Base-by-base conservation (phyloP, 345 rosid genomes). In the Erucastrum elatum region DNA sequence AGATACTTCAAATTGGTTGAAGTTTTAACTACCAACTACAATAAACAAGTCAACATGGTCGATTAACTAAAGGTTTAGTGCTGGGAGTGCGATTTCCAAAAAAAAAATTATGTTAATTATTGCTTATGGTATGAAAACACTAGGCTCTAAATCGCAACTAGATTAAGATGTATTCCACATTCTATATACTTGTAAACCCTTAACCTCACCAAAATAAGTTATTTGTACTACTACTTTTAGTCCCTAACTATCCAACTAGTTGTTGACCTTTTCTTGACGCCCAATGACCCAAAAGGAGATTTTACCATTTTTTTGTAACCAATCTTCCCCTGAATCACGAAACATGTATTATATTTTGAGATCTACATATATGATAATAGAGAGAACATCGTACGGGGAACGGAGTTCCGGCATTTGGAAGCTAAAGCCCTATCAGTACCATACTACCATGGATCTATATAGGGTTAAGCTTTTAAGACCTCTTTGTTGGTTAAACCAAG, bases 391-490 rank as follows among this genome's bases (percentile, higher is more conserved):
- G n/a, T 72, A 78, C 33, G 33, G 82, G 82, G 82, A 67, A 72
- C 82, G 73, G 73, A 78, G 82, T 78, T 78, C 77, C 81, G 56
- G 82, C 82, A 78, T 78, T 66, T 78, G 77, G 73, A 67, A 78
- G 72, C 77, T 66, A 60, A 78, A 78, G 2, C 74, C 77, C 77
- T 72, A 78, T 11, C 53, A 2, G 13, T 37, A 37, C 26, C 25
- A n/a, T 33, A 66, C 68, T 71, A 59, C 73, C 64, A 72, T 78
- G 30, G 69, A 78, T 72, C 69, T 60, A 46, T 65, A 41, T 72
- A 78, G 77, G 82, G 82, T 78, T 72, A 66, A 72, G 68, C 77
- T 78, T 78, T 72, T 78, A 66, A 72, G 74, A 66, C 68, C 0
- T 25, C 8, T 29, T 59, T 59, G 61, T 59, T 59, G 56, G 41